Conservation (phyloP, 345 rosid species). For the Hibiscus tridactylites region DNA sequence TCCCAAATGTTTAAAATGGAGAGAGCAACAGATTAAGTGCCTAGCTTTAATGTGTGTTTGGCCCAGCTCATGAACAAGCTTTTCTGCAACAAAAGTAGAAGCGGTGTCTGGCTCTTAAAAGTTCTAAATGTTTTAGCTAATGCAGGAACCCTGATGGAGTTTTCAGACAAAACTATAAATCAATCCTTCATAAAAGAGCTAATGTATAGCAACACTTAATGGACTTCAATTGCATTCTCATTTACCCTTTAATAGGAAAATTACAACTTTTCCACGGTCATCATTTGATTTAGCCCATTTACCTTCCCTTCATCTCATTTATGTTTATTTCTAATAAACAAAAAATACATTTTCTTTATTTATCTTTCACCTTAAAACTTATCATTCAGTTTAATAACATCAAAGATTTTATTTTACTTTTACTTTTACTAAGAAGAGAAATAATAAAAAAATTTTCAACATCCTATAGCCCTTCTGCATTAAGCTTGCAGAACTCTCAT, state of each 20-base stretch:
- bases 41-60: not conserved
- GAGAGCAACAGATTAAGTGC: not conserved
- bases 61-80: not conserved
- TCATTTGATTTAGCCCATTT: not conserved
- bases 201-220: not conserved
- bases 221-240: not conserved
- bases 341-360: not conserved
- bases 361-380: not conserved
- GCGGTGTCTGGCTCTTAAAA: not conserved
- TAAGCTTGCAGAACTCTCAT: not conserved
- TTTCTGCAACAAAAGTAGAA: not conserved
- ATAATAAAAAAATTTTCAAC: not conserved
- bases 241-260: not conserved
- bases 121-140: not conserved
- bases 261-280: not conserved
- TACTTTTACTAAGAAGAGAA: not conserved
- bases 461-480: not conserved
- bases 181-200: not conserved
- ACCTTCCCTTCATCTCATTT: not conserved
- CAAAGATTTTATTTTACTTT: not conserved
- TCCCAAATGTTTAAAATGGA: not conserved
- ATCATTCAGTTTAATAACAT: not conserved
- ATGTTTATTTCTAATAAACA: not conserved
- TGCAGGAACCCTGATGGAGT: not conserved
- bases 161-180: not conserved